Evolutionary conservation across 768 basidiomycete species (phyloP), one percentile per base, ranked within the genome.

Genomic region (Macrocybe gigantea): DNA sequence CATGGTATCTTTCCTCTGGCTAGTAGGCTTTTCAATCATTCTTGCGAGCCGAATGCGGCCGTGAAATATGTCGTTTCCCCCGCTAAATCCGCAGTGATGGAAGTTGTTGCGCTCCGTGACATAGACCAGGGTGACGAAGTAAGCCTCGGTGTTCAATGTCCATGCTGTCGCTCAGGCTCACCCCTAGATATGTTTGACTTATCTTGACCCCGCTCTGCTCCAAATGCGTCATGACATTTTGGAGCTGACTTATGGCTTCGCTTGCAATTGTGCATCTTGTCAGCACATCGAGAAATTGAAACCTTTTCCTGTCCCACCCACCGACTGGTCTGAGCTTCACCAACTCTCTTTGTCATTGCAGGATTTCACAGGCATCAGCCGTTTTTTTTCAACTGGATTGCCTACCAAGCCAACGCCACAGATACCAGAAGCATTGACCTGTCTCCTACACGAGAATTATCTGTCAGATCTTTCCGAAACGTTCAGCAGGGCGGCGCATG

Each of bases 1-100:
- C 83, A 89, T 65, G 89, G 86, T 0, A 70, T 88, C 34, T 90
- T 87, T 51, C 87, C 89, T 6, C 61, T 79, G 7, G 83, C 89
- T 1, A 91, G 89, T 57, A 74, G 87, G n/a, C 59, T 79, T 9
- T 88, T 91, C 68, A 92, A 92, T 58, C 89, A 92, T 57, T 88
- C 85, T 4, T 92, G 89, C 61, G 55, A 75, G 12, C 87, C 89
- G 1, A 89, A 88, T 53, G 84, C 85, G 11, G 77, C 75, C 22
- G 69, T 78, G 32, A 83, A 78, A 59, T 88, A 85, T 56, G 58
- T 64, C 39, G 64, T 87, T 11, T 56, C 52, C 15, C 59, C 54
- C 2, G 62, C 58, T 6, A 55, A 67, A 37, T 55, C 63, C 3
- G 74, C 79, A 2, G 52, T 52, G 9, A 85, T 91, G 83, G 75